Conservation (phyloP, 192 early-diverging fungal genomes). For the Thamnidium elegans region DNA sequence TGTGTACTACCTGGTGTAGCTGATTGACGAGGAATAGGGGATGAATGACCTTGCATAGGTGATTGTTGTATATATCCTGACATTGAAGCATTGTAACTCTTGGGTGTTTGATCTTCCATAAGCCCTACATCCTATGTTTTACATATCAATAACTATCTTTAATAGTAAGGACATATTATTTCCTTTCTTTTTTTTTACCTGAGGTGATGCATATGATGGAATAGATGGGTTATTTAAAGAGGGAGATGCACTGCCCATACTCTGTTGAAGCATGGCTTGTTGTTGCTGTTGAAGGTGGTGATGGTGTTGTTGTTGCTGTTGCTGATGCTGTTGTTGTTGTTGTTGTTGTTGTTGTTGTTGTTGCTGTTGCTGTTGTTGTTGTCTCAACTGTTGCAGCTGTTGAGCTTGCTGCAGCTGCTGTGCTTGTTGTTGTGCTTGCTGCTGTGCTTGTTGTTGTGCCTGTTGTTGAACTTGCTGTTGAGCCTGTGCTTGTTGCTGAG, state of each 20-base stretch:
- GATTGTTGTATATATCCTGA: conserved; percentile 13
- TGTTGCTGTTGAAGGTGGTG: conserved; percentile 25
- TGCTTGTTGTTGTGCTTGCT: background rate
- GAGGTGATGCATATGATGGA: conserved; percentile 10
- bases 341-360: conserved; percentile 22
- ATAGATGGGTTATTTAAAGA: conserved; percentile 12
- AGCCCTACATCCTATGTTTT: conserved; percentile 22
- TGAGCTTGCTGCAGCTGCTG: too few relatives aligned
- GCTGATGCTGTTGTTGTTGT: too few relatives aligned
- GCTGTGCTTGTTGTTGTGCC: conserved; percentile 12
- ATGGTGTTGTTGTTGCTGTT: too few relatives aligned
- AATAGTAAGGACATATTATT: background rate
- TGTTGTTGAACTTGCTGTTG: conserved; percentile 29
- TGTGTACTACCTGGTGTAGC: conserved; percentile 11
- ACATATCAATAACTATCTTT: background rate
- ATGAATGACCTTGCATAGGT: conserved; percentile 8
- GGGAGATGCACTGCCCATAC: background rate
- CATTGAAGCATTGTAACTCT: conserved; percentile 1
- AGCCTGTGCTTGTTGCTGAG: conserved; percentile 31
- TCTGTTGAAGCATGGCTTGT: conserved; percentile 21
- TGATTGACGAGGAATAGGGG: conserved; percentile 15
- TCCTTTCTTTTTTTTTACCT: background rate
- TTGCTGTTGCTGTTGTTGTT: conserved; percentile 18
- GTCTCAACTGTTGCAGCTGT: conserved; percentile 8
- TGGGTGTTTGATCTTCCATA: conserved; percentile 40